A percentile compares a stretch with the other conserved stretches of the same genome.
Evolutionary conservation across 1,284 basidiomycete genomes (phyloP).

Genomic region (Agaricales sp.): DNA sequence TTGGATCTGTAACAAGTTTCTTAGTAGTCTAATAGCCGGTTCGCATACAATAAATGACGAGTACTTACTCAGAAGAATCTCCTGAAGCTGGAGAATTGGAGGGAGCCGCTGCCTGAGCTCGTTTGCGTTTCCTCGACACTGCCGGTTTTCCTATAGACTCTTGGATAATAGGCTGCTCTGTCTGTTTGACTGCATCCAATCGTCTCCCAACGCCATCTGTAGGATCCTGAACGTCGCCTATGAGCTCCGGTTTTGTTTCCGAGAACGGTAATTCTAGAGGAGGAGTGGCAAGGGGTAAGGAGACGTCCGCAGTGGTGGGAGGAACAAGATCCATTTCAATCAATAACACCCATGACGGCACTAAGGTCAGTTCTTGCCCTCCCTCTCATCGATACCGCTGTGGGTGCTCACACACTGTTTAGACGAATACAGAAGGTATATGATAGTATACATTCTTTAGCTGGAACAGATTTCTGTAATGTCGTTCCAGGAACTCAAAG

Average conservation of each 20-base stretch:
- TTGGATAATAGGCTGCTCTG: too few relatives aligned
- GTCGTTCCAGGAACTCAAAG: constrained; percentile 43
- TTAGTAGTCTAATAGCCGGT: constrained; percentile 1
- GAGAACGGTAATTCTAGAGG: too few relatives aligned
- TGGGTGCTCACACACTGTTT: background rate
- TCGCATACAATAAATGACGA: constrained; percentile 3
- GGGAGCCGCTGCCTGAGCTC: background rate
- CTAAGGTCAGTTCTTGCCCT: background rate
- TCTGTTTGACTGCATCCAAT: background rate
- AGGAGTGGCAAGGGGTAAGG: too few relatives aligned
- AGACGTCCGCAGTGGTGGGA: background rate
- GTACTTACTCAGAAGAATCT: constrained; percentile 23
- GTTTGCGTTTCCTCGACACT: constrained; percentile 1
- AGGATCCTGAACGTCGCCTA: too few relatives aligned
- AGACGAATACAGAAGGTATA: background rate
- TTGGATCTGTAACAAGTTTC: constrained; percentile 10
- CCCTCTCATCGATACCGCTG: background rate
- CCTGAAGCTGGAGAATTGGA: background rate
- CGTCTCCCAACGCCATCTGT: too few relatives aligned
- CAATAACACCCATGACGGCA: background rate
- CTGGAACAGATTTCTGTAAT: constrained; percentile 10
- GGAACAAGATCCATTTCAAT: background rate
- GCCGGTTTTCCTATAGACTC: background rate
- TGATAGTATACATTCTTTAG: background rate
- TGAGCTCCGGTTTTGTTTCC: too few relatives aligned